Evolutionary conservation across 2,329 filamentous ascomycete species (phyloP).

Genomic region (Blastomyces percursus): DNA sequence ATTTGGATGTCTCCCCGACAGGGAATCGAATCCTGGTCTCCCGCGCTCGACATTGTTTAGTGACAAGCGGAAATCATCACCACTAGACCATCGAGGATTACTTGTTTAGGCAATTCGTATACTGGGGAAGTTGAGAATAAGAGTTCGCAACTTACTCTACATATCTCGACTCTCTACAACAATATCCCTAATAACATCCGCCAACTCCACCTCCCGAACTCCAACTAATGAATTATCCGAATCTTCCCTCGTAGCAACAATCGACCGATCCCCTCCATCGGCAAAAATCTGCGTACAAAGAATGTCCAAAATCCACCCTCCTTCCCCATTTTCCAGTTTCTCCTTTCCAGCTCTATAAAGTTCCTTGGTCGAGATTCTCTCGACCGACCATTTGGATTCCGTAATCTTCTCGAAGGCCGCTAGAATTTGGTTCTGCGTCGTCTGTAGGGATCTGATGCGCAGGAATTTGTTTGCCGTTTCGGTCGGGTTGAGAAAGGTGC

Average conservation of each 20-base stretch:
- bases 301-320: conserved; percentile 3
- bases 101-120: background rate
- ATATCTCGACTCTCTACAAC: background rate
- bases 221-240: conserved; percentile 1
- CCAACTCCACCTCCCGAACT: conserved; percentile 1
- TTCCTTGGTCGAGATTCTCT: conserved; percentile 9
- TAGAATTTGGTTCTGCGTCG: conserved; percentile 10
- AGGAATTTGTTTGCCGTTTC: conserved; percentile 11
- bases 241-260: conserved; percentile 1
- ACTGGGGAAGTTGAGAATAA: no score
- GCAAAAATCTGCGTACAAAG: conserved; percentile 2
- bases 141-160: background rate
- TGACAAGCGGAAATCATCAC: conserved; percentile 7
- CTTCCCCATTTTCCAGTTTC: background rate
- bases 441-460: conserved; percentile 11
- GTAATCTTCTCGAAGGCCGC: conserved; percentile 11
- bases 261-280: background rate
- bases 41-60: background rate
- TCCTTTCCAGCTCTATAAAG: conserved; percentile 1
- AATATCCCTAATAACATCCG: conserved; percentile 3
- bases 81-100: conserved; percentile 6
- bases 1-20: background rate
- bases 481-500: conserved; percentile 9
- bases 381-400: conserved; percentile 10
- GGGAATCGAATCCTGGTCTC: background rate